Conservation (phyloP, 169 alveolate genomes). For the Eimeria tenella region DNA sequence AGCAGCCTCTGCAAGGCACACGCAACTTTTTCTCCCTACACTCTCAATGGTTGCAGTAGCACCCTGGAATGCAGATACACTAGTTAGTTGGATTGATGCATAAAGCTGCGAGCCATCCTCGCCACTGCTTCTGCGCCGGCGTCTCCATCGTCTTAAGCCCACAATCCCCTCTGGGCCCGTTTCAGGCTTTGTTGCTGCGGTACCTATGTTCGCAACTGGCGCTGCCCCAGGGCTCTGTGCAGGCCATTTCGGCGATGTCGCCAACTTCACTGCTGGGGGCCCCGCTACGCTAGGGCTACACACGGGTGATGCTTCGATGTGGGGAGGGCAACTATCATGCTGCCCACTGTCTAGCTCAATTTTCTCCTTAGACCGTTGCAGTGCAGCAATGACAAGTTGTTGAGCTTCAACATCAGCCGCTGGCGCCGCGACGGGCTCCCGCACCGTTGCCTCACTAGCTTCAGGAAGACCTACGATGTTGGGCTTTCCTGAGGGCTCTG, state of each 20-base stretch:
- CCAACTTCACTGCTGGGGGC: not conserved
- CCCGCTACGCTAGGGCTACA: not conserved
- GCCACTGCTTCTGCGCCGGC: not conserved
- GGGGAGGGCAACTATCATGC: too few species aligned
- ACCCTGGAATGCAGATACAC: not conserved
- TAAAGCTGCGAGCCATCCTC: not conserved
- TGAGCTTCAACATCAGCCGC: not conserved
- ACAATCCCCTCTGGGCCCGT: not conserved
- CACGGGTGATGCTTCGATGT: not conserved
- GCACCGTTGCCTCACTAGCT: too few species aligned
- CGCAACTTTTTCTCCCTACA: not conserved
- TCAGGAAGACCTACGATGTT: too few species aligned
- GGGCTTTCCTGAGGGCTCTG: too few species aligned
- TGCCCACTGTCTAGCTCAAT: not conserved
- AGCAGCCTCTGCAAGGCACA: not conserved
- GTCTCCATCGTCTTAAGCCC: slow-evolving; percentile 17
- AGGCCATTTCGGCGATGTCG: not conserved
- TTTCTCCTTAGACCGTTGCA: not conserved
- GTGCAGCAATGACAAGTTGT: not conserved
- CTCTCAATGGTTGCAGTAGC: not conserved
- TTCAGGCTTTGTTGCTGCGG: not conserved
- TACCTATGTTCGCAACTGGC: not conserved
- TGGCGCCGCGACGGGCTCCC: not conserved
- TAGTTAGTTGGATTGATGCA: not conserved
- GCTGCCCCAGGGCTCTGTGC: not conserved